Percentiles rank a stretch among this genome's conserved stretches.
Conservation (phyloP, 2,329 filamentous ascomycete species). For the Microdochium trichocladiopsis region DNA sequence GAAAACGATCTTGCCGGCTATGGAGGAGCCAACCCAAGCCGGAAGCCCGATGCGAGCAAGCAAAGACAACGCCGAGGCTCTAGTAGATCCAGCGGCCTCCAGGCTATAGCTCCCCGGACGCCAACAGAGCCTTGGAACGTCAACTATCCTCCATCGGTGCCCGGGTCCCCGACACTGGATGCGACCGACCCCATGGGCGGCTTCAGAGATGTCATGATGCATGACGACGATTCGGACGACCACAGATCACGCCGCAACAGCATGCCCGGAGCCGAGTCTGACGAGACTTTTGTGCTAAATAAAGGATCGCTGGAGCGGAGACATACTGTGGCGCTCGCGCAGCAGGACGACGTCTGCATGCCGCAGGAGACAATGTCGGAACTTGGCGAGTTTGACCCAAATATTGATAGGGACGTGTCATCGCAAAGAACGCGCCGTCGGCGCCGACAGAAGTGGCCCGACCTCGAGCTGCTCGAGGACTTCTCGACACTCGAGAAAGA, state of each 20-base stretch:
- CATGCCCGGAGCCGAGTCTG: constrained; percentile 12
- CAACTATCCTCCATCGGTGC: constrained; percentile 63
- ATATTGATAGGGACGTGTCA: not conserved
- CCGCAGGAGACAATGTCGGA: constrained; percentile 74
- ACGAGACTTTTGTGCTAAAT: constrained; percentile 14
- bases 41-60: constrained; percentile 7
- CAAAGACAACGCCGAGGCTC: constrained; percentile 36
- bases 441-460: constrained; percentile 76
- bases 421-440: constrained; percentile 24
- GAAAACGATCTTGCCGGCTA: constrained; percentile 17
- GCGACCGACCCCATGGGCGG: constrained; percentile 40
- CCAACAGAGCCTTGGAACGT: constrained; percentile 48
- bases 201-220: constrained; percentile 65
- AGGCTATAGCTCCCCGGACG: constrained; percentile 17
- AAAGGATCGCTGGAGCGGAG: constrained; percentile 37
- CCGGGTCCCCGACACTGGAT: constrained; percentile 50
- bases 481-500: constrained; percentile 92
- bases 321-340: constrained; percentile 54
- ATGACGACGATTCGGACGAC: constrained; percentile 49
- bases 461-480: constrained; percentile 75
- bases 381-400: constrained; percentile 47
- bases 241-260: constrained; percentile 10
- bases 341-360: constrained; percentile 88
- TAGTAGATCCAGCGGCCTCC: constrained; percentile 39
- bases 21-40: constrained; percentile 27